Evolutionary conservation across 768 basidiomycete genomes (phyloP), one percentile per base, ranked within the genome.

Genomic region (Kwoniella heveanensis): DNA sequence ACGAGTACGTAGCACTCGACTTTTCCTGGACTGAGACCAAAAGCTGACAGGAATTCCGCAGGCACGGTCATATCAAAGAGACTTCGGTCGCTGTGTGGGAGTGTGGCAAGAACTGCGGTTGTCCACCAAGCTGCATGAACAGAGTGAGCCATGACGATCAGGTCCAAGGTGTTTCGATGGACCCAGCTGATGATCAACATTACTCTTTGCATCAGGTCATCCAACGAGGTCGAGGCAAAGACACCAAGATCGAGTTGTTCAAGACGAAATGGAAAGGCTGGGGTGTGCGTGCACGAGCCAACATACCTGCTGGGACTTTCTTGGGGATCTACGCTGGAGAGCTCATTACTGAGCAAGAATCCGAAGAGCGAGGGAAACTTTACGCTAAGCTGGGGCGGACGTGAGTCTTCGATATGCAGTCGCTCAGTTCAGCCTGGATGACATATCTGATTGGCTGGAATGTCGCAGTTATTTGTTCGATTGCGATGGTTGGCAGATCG

Each of bases 281-380:
- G 92, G 92, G 92, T 32, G 85, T 94, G 1, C 88, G 90, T 73
- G 86, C 77, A 86, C 37, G 85, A 85, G 21, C 71, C 82, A 70
- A 86, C 67, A 92, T 94, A 27, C 84, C 84, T 0, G 79, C 77
- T 44, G 88, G 90, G 2, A 85, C 87, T 0, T 94, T 87, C 73
- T 77, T 96, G 44, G 92, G 92, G 1, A 83, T 92, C 2, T 96
- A 96, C 75, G 82, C 91, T 0, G 92, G 92, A 1, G 92, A 96
- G 73, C 79, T 92, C 10, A 69, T 96, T 21, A 87, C 85, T 0
- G 88, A 90, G 57, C 82, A 78, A 1, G 88, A 87, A 49, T 86
- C 84, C 2, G 87, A 92, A 44, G 71, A 77, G 5, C 85, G 92
- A 52, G 92, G 90, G 65, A 72, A 72, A 88, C 90, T 74, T 17